These are phyloP conservation scores for Marasmius tenuissimus DNA, from an alignment of 1,284 basidiomycete genomes.

Conservation along the genomic window DNA sequence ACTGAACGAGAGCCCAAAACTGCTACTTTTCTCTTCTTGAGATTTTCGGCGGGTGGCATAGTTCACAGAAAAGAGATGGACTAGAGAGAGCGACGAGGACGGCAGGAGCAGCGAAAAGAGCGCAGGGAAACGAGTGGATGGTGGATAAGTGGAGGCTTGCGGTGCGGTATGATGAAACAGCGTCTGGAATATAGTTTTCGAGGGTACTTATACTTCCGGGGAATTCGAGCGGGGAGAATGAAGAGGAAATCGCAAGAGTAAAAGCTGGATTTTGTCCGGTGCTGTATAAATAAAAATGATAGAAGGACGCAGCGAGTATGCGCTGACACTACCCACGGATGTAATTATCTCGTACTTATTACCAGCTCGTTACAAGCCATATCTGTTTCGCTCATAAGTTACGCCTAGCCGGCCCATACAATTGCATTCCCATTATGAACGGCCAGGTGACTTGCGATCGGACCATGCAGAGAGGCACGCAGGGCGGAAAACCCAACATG, in stretches of 20 bases:
- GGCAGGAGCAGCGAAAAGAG: neutral
- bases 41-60: slow-evolving; percentile 56
- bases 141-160: neutral
- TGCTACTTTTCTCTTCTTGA: slow-evolving; percentile 73
- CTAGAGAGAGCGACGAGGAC: slow-evolving; percentile 5
- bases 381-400: too few relatives aligned
- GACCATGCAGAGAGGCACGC: neutral
- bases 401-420: too few relatives aligned
- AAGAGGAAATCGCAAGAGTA: too few relatives aligned
- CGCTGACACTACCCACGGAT: too few relatives aligned
- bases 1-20: slow-evolving; percentile 55
- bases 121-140: slow-evolving; percentile 3
- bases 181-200: neutral
- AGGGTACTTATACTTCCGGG: too few relatives aligned
- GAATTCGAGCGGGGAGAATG: too few relatives aligned
- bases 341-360: too few relatives aligned
- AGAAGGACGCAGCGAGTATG: neutral
- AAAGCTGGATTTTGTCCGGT: neutral
- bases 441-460: neutral
- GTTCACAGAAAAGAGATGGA: slow-evolving; percentile 14
- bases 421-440: neutral
- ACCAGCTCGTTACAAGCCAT: too few relatives aligned
- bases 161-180: neutral
- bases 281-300: neutral
- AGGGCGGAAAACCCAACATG: neutral